Percentiles rank a stretch among this genome's conserved stretches.
Conservation (phyloP, 1,139 yeast species). For the Saccharomyces hybrid region DNA sequence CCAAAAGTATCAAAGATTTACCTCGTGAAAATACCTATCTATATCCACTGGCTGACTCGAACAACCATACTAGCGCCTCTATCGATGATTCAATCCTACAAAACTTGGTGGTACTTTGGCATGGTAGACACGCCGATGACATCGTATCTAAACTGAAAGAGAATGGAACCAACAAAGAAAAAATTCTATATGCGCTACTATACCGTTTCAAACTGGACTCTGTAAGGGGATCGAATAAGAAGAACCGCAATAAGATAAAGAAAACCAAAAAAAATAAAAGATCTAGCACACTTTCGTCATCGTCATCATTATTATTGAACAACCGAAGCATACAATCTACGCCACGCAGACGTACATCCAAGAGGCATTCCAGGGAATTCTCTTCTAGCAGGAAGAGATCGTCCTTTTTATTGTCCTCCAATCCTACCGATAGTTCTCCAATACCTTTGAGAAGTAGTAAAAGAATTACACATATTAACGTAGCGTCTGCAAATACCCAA, state of each 20-base stretch:
- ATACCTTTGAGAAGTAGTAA: conserved; percentile 25
- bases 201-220: conserved; percentile 33
- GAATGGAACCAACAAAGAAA: conserved; percentile 59
- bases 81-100: conserved; percentile 58
- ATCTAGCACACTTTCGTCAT: not conserved
- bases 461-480: conserved; percentile 16
- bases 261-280: conserved; percentile 9
- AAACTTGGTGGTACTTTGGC: conserved; percentile 67
- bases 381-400: not conserved
- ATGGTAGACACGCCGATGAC: conserved; percentile 52
- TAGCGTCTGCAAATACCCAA: conserved; percentile 6
- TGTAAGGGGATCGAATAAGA: conserved; percentile 10
- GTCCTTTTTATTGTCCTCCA: not conserved
- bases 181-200: conserved; percentile 62
- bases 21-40: conserved; percentile 59
- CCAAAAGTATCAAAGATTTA: conserved; percentile 40
- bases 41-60: conserved; percentile 39
- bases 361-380: conserved; percentile 20
- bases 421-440: conserved; percentile 20
- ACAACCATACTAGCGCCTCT: conserved; percentile 25
- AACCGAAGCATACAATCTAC: not conserved
- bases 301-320: not conserved
- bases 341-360: conserved; percentile 2
- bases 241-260: conserved; percentile 20
- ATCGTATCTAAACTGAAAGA: conserved; percentile 47